A percentile compares a stretch with the other conserved stretches of the same genome.
Evolutionary conservation across 2,329 filamentous ascomycete species (phyloP).

Genomic region (Calonectria ilicicola): DNA sequence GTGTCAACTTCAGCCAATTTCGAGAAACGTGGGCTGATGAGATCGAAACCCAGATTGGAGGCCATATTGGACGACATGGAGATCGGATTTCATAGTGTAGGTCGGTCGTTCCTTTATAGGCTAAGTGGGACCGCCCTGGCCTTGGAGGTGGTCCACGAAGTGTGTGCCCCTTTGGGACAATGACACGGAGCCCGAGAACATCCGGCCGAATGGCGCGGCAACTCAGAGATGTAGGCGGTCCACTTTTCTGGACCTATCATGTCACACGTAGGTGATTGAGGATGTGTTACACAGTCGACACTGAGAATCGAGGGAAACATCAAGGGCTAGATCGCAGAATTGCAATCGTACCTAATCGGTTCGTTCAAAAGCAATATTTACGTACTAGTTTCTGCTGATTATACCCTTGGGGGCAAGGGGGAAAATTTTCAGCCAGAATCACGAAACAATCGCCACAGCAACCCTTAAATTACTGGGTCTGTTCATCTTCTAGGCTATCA

Average conservation of each 20-base stretch:
- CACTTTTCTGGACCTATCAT: neutral
- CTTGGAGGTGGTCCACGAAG: slow-evolving; percentile 9
- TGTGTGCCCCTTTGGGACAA: slow-evolving; percentile 30
- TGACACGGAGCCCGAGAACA: neutral
- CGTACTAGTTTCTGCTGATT: too few species aligned
- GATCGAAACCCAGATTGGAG: slow-evolving; percentile 25
- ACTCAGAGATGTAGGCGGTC: too few species aligned
- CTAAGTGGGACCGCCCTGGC: neutral
- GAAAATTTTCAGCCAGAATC: neutral
- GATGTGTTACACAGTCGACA: too few species aligned
- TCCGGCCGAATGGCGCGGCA: neutral
- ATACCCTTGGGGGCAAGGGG: too few species aligned
- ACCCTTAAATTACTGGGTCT: neutral
- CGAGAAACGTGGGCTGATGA: slow-evolving; percentile 32
- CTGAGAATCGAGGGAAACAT: too few species aligned
- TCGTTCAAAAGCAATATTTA: too few species aligned
- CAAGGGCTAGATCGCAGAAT: too few species aligned
- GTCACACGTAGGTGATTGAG: neutral
- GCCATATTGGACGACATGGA: slow-evolving; percentile 1
- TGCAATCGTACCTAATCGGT: too few species aligned
- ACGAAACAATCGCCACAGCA: neutral
- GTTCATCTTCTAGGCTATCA: too few species aligned
- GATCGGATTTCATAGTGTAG: slow-evolving; percentile 23
- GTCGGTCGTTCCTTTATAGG: neutral
- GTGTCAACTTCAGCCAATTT: neutral